Base-by-base conservation (phyloP, 805 yeast species). In the Barnettozyma wickerhamii region DNA sequence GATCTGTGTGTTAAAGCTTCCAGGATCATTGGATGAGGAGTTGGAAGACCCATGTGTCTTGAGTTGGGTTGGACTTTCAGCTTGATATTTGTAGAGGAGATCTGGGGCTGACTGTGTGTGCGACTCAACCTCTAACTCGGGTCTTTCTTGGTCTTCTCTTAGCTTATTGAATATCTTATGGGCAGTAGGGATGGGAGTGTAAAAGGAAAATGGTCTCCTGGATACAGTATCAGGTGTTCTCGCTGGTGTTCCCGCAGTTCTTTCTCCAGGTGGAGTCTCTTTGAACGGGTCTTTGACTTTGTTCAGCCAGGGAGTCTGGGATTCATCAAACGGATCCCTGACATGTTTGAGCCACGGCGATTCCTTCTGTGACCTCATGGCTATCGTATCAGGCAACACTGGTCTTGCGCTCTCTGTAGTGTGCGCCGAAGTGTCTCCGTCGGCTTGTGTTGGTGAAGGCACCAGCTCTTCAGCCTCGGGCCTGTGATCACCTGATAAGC, bases 281-380 rank as follows among this genome's bases (percentile, higher is more conserved):
- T 59, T 19, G 17, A 66, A 65, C 15, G 71, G 69, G 42, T 66
- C 56, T 19, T 48, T 48, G 4, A 63, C 48, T 19, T 53, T 56
- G 18, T 48, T 49, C 10, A 60, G 12, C 49, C 49, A 45, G 5
- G 51, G 51, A 13, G 49, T 47, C 9, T 37, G 28, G 12, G 35
- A 17, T 4, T 30, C 40, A n/a, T n/a, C 35, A 30, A 30, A 37
- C 10, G 40, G 40, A 19, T 37, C 40, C 12, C 19, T 23, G 2
- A 37, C 19, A 12, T 30, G 33, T 17, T 37, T 45, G 39, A 30
- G 21, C 37, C 42, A 23, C 32, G 30, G 10, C 18, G 12, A 12
- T 5, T 33, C 33, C 12, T 10, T 13, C 9, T 19, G 23, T n/a
- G 19, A 3, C 15, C 29, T 35, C n/a, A 26, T n/a, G n/a, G n/a